Conservation (phyloP, 257 asterid species). For the Rauvolfia tetraphylla region DNA sequence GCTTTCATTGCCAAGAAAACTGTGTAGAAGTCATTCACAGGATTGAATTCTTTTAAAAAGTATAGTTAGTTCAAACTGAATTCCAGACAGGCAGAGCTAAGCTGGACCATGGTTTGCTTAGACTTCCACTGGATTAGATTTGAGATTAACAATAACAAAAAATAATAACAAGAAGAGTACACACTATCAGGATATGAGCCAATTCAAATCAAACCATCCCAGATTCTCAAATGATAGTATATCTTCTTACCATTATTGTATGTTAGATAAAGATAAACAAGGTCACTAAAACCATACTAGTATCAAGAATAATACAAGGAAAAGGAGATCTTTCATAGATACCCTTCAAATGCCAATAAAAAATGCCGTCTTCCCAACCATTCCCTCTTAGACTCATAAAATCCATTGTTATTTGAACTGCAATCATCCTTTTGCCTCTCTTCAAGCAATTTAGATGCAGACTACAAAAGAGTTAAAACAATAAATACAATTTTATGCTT, state of each 20-base stretch:
- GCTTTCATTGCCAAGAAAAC: neutral
- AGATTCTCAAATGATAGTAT: neutral
- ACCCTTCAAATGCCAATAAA: conserved; percentile 82
- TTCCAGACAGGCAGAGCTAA: too few species aligned
- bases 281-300: neutral
- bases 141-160: too few species aligned
- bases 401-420: conserved; percentile 60
- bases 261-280: neutral
- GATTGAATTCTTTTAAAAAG: neutral
- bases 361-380: conserved; percentile 95
- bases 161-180: neutral
- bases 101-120: neutral
- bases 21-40: neutral
- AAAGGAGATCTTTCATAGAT: conserved; percentile 9
- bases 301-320: neutral
- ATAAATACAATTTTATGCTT: conserved; percentile 6
- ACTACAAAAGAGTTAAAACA: conserved; percentile 38
- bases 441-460: conserved; percentile 77
- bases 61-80: neutral
- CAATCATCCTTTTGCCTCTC: conserved; percentile 75
- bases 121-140: neutral
- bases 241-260: too few species aligned
- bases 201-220: neutral
- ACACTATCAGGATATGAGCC: neutral
- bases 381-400: conserved; percentile 89